phyloP scores from a whole-genome alignment of 306 rosid genomes.

The Malus orientalis region DNA sequence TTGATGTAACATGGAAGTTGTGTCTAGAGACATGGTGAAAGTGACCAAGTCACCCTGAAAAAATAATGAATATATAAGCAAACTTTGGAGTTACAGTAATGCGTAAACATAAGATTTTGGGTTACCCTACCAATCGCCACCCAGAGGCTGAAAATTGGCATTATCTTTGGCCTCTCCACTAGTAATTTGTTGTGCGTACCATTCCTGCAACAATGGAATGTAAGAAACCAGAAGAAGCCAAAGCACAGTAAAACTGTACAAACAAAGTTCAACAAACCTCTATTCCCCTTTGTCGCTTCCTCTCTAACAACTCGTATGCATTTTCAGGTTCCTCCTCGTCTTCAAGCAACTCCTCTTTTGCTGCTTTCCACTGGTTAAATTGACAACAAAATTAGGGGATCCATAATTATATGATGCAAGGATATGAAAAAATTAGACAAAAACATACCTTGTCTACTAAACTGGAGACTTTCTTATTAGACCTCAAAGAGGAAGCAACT shows the following conservation, averaged over 20 bases:
- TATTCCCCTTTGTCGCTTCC: conserved; percentile 87
- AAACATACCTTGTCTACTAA: conserved; percentile 70
- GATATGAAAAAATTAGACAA: background rate
- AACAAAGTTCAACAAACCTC: conserved; percentile 42
- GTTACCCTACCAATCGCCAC: conserved; percentile 78
- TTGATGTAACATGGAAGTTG: background rate
- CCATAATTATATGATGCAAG: background rate
- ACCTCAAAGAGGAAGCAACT: conserved; percentile 75
- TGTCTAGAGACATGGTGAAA: background rate
- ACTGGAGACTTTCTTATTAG: conserved; percentile 91
- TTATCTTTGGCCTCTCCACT: conserved; percentile 95
- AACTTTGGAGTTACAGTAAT: background rate
- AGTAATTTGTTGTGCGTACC: conserved; percentile 83
- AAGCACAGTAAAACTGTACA: background rate
- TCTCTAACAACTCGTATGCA: conserved; percentile 63
- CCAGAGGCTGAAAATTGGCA: conserved; percentile 94
- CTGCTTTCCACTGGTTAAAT: conserved; percentile 84
- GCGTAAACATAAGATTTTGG: background rate
- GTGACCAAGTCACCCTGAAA: background rate
- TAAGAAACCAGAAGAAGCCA: conserved; percentile 21
- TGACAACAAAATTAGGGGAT: conserved; percentile 1
- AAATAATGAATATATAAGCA: no score
- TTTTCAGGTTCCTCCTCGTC: conserved; percentile 86
- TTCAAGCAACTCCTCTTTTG: conserved; percentile 91
- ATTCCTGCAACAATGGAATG: conserved; percentile 43